Conservation (phyloP, 192 early-diverging fungal species). For the Jimgerdemannia lactiflua region DNA sequence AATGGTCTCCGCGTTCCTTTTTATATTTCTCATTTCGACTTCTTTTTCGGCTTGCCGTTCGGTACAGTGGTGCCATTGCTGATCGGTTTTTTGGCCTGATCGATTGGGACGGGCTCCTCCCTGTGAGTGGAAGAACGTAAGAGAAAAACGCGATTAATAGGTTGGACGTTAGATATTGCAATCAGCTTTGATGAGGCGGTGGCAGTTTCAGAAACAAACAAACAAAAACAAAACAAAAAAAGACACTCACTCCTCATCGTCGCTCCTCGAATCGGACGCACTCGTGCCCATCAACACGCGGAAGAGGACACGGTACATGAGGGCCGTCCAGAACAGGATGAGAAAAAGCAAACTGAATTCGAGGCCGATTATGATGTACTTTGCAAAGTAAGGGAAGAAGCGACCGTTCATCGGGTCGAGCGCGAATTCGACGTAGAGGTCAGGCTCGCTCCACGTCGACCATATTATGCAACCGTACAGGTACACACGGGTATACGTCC, state of each 20-base stretch:
- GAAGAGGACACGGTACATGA: slow-evolving; percentile 63
- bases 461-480: slow-evolving; percentile 63
- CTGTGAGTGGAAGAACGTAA: no score
- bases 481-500: slow-evolving; percentile 76
- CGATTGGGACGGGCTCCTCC: no score
- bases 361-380: slow-evolving; percentile 45
- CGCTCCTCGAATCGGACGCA: slow-evolving; percentile 66
- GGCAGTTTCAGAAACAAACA: no score
- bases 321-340: slow-evolving; percentile 66
- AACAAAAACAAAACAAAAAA: neutral
- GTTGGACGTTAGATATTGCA: no score
- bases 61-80: no score
- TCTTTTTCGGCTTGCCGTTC: no score
- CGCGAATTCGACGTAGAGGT: slow-evolving; percentile 42
- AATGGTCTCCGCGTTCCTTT: no score
- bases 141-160: no score
- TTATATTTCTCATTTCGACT: no score
- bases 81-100: no score
- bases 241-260: slow-evolving; percentile 46
- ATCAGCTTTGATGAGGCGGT: no score
- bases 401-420: slow-evolving; percentile 45
- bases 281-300: slow-evolving; percentile 51
- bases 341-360: slow-evolving; percentile 48
- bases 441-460: slow-evolving; percentile 55
- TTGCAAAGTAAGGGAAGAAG: slow-evolving; percentile 43